phyloP scores from a whole-genome alignment of 257 asterid genomes.

The Gynochthodes officinalis region DNA sequence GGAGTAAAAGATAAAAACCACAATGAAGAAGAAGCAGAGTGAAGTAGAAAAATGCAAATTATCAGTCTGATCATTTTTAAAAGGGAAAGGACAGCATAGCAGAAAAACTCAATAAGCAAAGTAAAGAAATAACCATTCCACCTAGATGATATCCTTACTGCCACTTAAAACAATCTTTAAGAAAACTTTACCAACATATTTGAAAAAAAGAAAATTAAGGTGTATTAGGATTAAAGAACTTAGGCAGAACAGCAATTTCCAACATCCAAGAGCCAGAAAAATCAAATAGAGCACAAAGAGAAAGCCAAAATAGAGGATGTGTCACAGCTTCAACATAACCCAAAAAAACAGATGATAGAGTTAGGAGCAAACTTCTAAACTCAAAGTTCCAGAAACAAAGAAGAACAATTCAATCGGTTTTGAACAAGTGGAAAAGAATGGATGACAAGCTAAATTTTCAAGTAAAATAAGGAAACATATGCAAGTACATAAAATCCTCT shows the following conservation, averaged over 20 bases:
- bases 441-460: not conserved
- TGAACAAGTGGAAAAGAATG: not conserved
- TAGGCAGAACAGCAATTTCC: not conserved
- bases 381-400: not conserved
- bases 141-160: not conserved
- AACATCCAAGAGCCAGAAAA: not conserved
- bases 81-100: not conserved
- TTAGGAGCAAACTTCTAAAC: not conserved
- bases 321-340: not conserved
- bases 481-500: not conserved
- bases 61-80: not conserved
- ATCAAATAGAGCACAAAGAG: not conserved
- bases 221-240: not conserved
- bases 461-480: not conserved
- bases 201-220: not conserved
- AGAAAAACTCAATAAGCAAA: not conserved
- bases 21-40: not conserved
- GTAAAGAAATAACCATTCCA: not conserved
- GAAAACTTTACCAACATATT: not conserved
- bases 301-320: not conserved
- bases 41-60: not conserved
- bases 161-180: not conserved
- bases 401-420: not conserved
- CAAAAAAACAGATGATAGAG: not conserved
- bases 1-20: conserved; percentile 8